Base-by-base conservation (phyloP, 2,329 filamentous ascomycete genomes). In the Cladosporium sp. region DNA sequence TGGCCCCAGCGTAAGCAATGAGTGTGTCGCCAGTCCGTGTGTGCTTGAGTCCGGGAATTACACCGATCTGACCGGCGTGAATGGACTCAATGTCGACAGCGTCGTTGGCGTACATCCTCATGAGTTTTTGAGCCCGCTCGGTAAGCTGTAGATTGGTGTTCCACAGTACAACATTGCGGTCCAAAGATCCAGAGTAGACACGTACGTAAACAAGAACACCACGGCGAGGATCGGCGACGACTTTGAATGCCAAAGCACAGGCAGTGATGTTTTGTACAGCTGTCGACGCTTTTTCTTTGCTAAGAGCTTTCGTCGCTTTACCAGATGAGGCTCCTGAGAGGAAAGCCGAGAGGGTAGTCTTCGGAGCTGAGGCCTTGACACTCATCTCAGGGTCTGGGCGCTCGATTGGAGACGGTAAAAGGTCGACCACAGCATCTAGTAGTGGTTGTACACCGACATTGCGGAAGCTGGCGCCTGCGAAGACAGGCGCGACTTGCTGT, bases 11-110 rank as follows among this genome's bases (percentile, higher is more conserved):
- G 70, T 92, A 92, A 1, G 90, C 88, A 36, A 98, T 86, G 18
- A 99, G 79, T 0, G 95, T 99, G 74, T 99, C 95, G 1, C 95
- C 95, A 0, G 95, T 99, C 43, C 95, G 86, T n/a, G 94, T 90
- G 72, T 90, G 86, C 76, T 97, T 97, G 21, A 98, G 85, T 0
- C 94, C 95, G 16, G 91, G 89, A 59, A 99, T 89, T 4, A 97
- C 95, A 34, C 95, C 95, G 67, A 99, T 99, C 75, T 98, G 93
- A 0, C 95, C 95, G 0, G 92, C 88, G 3, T 87, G 83, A 43
- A 99, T 90, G 30, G 89, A 86, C 23, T 89, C 86, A 25, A 98
- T 89, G 69, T 97, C 93, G 18, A 96, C 86, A 0, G 93, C 90
- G 74, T 96, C 91, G 39, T 89, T 89, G 59, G 92, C 95, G 67